phyloP scores from a whole-genome alignment of 331 rosid species.

The Pyrus hybrid region DNA sequence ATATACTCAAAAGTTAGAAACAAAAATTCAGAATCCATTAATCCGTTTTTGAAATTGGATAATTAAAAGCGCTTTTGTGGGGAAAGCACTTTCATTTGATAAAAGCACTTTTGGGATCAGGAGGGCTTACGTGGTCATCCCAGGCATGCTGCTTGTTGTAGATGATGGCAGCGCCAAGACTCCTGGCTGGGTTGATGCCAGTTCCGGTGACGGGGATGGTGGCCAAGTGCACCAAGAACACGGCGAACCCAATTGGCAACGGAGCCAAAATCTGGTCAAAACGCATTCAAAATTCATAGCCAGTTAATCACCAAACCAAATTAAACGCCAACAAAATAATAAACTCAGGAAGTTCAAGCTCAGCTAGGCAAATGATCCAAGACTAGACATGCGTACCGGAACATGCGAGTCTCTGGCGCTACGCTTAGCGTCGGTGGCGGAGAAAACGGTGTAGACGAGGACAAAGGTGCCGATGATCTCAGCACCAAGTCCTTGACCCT shows the following conservation, averaged over 20 bases:
- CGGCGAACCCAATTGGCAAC: conserved; percentile 43
- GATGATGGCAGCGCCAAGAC: conserved; percentile 38
- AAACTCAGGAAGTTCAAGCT: neutral
- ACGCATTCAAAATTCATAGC: neutral
- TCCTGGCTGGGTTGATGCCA: conserved; percentile 40
- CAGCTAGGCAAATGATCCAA: neutral
- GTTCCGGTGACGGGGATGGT: conserved; percentile 44
- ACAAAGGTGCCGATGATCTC: conserved; percentile 37
- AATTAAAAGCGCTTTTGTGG: no score
- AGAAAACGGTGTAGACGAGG: conserved; percentile 42
- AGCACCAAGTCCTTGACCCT: conserved; percentile 37
- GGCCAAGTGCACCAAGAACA: conserved; percentile 40
- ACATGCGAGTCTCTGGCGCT: conserved; percentile 51
- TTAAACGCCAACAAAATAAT: neutral
- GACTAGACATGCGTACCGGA: conserved; percentile 14
- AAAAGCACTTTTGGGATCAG: neutral
- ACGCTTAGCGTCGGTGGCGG: conserved; percentile 42
- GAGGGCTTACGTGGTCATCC: conserved; percentile 25
- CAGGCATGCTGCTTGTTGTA: conserved; percentile 22
- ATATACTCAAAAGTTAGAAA: neutral
- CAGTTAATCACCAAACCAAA: neutral
- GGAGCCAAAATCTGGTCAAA: conserved; percentile 34
- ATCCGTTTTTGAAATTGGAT: neutral
- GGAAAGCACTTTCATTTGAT: neutral
- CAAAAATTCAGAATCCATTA: neutral